These are phyloP conservation scores for Metschnikowia aberdeeniae DNA, from an alignment of 805 yeast species.

Conservation along the genomic window DNA sequence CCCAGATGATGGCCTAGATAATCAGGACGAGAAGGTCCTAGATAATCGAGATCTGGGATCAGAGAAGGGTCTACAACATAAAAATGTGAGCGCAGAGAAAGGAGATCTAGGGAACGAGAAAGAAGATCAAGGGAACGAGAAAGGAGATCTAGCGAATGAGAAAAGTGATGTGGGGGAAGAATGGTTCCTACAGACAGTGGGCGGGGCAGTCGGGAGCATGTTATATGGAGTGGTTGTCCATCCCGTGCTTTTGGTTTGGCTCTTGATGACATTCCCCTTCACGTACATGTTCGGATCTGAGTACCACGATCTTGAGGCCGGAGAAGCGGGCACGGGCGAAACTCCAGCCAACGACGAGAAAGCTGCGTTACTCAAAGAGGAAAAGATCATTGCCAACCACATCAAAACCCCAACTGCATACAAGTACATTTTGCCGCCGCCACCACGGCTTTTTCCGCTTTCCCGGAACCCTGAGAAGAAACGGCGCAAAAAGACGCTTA, in stretches of 20 bases:
- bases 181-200: neutral
- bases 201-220: constrained; percentile 14
- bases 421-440: constrained; percentile 44
- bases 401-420: constrained; percentile 42
- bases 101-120: neutral
- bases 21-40: neutral
- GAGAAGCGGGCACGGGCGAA: constrained; percentile 9
- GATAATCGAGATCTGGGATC: too few relatives aligned
- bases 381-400: constrained; percentile 36
- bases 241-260: constrained; percentile 50
- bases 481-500: constrained; percentile 57
- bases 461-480: constrained; percentile 36
- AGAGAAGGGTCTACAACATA: too few relatives aligned
- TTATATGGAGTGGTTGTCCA: constrained; percentile 49
- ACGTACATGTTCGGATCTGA: constrained; percentile 31
- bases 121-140: neutral
- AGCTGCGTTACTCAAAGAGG: constrained; percentile 37
- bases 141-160: neutral
- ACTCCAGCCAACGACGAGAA: constrained; percentile 24
- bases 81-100: neutral
- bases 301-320: constrained; percentile 8
- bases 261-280: constrained; percentile 54
- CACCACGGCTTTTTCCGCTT: constrained; percentile 40
- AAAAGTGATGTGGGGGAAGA: neutral
- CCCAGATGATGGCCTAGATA: neutral